Percentiles rank a stretch among this genome's conserved stretches.
Evolutionary conservation across 495 filamentous ascomycete species (phyloP).

Genomic region (Oleoguttula mirabilis): DNA sequence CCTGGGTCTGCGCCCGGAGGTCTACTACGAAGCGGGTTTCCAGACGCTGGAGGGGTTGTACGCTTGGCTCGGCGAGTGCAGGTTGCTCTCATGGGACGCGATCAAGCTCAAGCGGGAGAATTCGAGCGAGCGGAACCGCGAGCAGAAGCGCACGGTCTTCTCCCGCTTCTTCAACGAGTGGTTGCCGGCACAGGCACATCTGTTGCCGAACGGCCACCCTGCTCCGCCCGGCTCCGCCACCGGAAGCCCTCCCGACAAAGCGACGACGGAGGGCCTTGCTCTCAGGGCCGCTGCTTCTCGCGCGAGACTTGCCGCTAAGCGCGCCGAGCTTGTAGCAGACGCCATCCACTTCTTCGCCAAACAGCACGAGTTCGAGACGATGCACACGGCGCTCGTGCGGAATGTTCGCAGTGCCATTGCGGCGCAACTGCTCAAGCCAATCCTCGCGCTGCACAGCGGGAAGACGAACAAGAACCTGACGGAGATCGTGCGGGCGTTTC

Average conservation of each 20-base stretch:
- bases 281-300: not conserved
- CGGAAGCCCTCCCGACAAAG: not conserved
- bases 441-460: constrained; percentile 2
- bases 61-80: constrained; percentile 39
- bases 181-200: constrained; percentile 15
- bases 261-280: not conserved
- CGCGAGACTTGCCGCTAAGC: not conserved
- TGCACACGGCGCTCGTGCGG: constrained; percentile 1
- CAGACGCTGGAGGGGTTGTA: constrained; percentile 41
- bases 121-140: constrained; percentile 38
- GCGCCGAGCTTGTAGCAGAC: constrained; percentile 15
- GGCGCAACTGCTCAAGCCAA: constrained; percentile 1
- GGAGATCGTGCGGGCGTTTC: constrained; percentile 13
- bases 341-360: constrained; percentile 22
- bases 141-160: constrained; percentile 38
- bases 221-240: not conserved
- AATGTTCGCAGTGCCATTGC: not conserved
- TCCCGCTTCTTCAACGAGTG: constrained; percentile 42
- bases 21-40: constrained; percentile 36
- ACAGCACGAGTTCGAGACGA: constrained; percentile 19
- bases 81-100: constrained; percentile 35
- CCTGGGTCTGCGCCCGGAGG: constrained; percentile 39
- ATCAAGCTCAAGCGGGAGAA: constrained; percentile 31
- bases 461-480: constrained; percentile 4
- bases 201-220: not conserved